Evolutionary conservation across 331 rosid species (phyloP), one percentile per base, ranked within the genome.

Genomic region (Dryas integrifolia): DNA sequence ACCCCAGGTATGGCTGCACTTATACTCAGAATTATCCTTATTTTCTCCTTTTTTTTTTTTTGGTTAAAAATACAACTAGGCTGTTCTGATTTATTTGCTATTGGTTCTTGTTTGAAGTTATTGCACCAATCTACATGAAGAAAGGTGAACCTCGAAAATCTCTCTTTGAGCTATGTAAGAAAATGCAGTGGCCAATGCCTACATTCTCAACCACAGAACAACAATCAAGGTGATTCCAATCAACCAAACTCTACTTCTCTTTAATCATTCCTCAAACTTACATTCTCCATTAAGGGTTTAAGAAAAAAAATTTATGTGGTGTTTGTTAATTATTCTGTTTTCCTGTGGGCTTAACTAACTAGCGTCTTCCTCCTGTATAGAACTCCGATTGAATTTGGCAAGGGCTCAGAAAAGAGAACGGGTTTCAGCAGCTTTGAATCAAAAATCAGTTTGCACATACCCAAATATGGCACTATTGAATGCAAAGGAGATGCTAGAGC

Each of bases 101-200:
- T 18, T 68, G 69, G 4, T 81, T 77, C 58, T 59, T 72, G 62
- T 57, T 64, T 56, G 61, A 83, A 89, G 91, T 72, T 46, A 79
- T 85, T 46, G 73, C 72, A 66, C 53, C 90, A 47, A 86, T 84
- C 70, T 73, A 76, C 69, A 85, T 72, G 79, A 82, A 76, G 79
- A 95, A 89, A 82, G 98, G 97, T 62, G 97, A 92, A 73, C 97
- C 96, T 5, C 86, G 97, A 14, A 79, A 50, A 38, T 41, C 86
- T 38, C 83, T 95, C 38, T 77, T 68, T 48, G 86, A 86, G 16
- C 70, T 89, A 21, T 95, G 98, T 69, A 88, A 81, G 93, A 88
- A 52, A 72, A 66, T 81, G 70, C 92, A 85, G 80, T 95, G 98
- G 98, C 97, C 86, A 52, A 81, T 83, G 84, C 98, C 98, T 50